These are phyloP conservation scores for Lodderomyces pseudojiufengensis DNA, from an alignment of 1,139 yeast genomes.

Conservation along the genomic window DNA sequence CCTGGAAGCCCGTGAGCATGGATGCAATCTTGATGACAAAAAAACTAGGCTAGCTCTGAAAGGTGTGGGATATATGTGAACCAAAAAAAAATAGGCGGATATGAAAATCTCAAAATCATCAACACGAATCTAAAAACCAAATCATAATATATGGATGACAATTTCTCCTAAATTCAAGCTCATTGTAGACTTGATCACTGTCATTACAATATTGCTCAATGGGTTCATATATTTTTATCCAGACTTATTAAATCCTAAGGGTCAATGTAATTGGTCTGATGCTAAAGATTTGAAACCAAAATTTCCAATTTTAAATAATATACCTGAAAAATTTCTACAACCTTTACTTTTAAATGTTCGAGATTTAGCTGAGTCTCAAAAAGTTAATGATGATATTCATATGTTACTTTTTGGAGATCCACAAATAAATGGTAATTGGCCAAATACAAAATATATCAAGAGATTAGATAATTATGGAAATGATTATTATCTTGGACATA, in stretches of 20 bases:
- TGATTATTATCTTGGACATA: slow-evolving; percentile 83
- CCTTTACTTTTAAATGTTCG: slow-evolving; percentile 34
- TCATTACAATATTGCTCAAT: slow-evolving; percentile 11
- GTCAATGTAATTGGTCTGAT: slow-evolving; percentile 55
- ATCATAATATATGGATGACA: slow-evolving; percentile 6
- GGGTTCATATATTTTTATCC: slow-evolving; percentile 71
- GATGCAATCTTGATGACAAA: no score
- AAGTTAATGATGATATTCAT: slow-evolving; percentile 43
- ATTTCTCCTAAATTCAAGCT: slow-evolving; percentile 8
- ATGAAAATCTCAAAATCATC: no score
- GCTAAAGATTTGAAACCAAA: slow-evolving; percentile 14
- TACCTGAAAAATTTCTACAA: slow-evolving; percentile 21
- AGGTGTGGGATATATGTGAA: no score
- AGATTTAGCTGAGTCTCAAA: slow-evolving; percentile 5
- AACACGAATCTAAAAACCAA: no score
- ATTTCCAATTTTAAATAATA: slow-evolving; percentile 18
- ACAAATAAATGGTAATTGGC: slow-evolving; percentile 87
- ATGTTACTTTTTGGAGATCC: slow-evolving; percentile 92
- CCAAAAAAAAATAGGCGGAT: no score
- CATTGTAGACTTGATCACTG: slow-evolving; percentile 11
- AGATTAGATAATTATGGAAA: slow-evolving; percentile 83
- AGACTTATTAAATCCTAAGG: slow-evolving; percentile 45
- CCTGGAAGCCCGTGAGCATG: no score
- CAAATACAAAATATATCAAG: slow-evolving; percentile 65
- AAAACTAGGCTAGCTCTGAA: no score